A percentile compares a stretch with the other conserved stretches of the same genome.
Conservation (phyloP, 495 filamentous ascomycete genomes). For the Penicillium daleae region DNA sequence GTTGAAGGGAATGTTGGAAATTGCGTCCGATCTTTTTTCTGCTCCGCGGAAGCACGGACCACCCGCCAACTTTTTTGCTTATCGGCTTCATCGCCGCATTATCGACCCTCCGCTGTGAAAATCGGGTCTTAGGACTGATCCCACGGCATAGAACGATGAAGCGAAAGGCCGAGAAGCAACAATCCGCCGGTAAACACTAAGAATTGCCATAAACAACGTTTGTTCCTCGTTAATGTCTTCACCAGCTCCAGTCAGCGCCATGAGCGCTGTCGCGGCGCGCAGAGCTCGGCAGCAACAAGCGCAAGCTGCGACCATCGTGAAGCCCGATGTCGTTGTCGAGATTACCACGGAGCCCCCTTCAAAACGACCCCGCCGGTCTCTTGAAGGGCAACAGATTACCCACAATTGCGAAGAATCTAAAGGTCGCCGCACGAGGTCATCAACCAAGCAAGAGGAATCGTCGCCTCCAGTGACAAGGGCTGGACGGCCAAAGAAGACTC, state of each 20-base stretch:
- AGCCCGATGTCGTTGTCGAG: conserved; percentile 23
- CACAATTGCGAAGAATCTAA: conserved; percentile 20
- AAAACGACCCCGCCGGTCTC: conserved; percentile 41
- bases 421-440: conserved; percentile 28
- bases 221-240: conserved; percentile 4
- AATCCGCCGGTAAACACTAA: conserved; percentile 35
- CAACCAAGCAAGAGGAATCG: conserved; percentile 29
- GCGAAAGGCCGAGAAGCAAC: conserved; percentile 50
- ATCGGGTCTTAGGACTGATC: not conserved
- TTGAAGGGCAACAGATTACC: conserved; percentile 23
- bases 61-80: conserved; percentile 42
- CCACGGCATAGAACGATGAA: conserved; percentile 36
- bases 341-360: conserved; percentile 37
- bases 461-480: conserved; percentile 17
- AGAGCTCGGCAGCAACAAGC: conserved; percentile 50
- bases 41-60: conserved; percentile 53
- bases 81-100: conserved; percentile 30
- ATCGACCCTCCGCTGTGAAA: conserved; percentile 21
- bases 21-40: conserved; percentile 44
- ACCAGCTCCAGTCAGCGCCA: conserved; percentile 37
- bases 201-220: not conserved
- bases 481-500: conserved; percentile 10
- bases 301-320: conserved; percentile 32
- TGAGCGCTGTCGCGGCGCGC: conserved; percentile 51
- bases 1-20: conserved; percentile 24